Percentiles rank a stretch among this genome's conserved stretches.
Conservation (phyloP, 208 protist species). For the Crithidia fasciculata region DNA sequence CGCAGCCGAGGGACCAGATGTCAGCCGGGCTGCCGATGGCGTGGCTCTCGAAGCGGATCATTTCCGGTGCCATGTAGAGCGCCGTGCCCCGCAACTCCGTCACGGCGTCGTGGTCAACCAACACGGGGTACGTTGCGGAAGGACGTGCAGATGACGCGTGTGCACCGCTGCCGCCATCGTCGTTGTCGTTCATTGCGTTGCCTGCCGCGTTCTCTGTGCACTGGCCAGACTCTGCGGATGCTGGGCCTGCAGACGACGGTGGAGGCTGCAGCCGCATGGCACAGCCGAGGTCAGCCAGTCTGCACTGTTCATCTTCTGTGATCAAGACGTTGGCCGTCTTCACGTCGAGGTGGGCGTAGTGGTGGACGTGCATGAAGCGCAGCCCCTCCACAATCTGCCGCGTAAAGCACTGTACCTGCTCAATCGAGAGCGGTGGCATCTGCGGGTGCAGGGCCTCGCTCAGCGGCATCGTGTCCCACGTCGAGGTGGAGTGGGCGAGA, state of each 20-base stretch:
- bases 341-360: slow-evolving; percentile 91
- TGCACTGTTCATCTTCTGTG: slow-evolving; percentile 66
- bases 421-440: slow-evolving; percentile 63
- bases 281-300: slow-evolving; percentile 94
- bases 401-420: slow-evolving; percentile 71
- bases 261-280: slow-evolving; percentile 68
- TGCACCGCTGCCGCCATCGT: slow-evolving; percentile 9
- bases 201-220: not conserved
- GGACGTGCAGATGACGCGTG: not conserved
- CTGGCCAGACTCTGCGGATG: too few relatives aligned
- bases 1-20: slow-evolving; percentile 87
- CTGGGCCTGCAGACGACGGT: not conserved
- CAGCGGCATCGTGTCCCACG: slow-evolving; percentile 34
- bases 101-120: slow-evolving; percentile 66
- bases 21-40: slow-evolving; percentile 71
- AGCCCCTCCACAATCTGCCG: slow-evolving; percentile 78
- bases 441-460: slow-evolving; percentile 39
- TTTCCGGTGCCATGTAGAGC: slow-evolving; percentile 88
- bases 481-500: slow-evolving; percentile 20
- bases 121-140: slow-evolving; percentile 40
- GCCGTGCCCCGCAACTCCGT: slow-evolving; percentile 84
- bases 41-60: slow-evolving; percentile 74
- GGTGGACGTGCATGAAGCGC: slow-evolving; percentile 80
- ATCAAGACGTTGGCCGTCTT: slow-evolving; percentile 92
- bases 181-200: not conserved